Base-by-base conservation (phyloP, 179 eudicot genomes). In the Nepenthes alata region DNA sequence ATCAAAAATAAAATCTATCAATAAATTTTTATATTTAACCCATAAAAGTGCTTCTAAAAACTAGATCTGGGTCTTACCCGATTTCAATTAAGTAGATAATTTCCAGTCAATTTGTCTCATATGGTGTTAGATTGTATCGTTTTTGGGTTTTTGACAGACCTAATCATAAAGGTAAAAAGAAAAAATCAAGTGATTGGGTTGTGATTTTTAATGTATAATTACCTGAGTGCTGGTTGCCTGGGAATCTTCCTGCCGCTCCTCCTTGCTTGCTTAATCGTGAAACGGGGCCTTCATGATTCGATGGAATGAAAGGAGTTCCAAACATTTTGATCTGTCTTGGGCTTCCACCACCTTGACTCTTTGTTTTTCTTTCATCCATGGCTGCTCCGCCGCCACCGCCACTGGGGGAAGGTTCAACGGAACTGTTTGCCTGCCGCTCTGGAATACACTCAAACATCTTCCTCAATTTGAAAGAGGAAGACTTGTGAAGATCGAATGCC, bases 381-480 rank as follows among this genome's bases (percentile, higher is more conserved):
- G 8, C 45, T 41, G 5, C 6, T 41, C 6, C 45, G 5, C 45
- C 45, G 25, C 25, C 25, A 25, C 25, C 25, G 25, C 25, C 25
- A 25, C 25, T 25, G 5, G 2, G 5, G 45, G 53, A 50, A 50
- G 53, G n/a, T n/a, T 50, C 53, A 13, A 50, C 11, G 12, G 53
- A 50, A 13, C 53, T 50, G 15, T 50, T 10, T 11, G 53, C 4
- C 11, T 50, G 53, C 15, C 53, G 53, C 11, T n/a, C 53, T 50
- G 50, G 50, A 6, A 47, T 8, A 47, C 50, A 2, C 57, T 62
- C 85, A 45, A 78, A 75, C 61, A 80, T 78, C 63, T 67, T 80
- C 60, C 60, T 76, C 0, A 74, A 35, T 6, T 69, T 58, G 59
- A 76, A 82, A 0, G 85, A 77, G 4, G 72, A 35, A 6, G 77